Evolutionary conservation across 148 eudicot genomes (phyloP).

Genomic region (Simmondsia chinensis): DNA sequence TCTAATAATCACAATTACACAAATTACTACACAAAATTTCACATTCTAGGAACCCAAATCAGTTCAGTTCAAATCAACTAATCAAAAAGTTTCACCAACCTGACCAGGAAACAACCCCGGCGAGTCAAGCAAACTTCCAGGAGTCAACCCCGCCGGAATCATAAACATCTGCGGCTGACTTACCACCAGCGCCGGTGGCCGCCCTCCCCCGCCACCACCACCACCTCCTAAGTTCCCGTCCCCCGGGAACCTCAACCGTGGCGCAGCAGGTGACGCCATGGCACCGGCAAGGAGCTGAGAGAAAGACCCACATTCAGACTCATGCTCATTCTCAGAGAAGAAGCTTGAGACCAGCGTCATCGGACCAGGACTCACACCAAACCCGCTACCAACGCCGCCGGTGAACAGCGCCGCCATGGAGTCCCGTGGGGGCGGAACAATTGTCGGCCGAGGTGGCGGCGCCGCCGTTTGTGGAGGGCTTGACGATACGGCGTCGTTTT

Average conservation of each 20-base stretch:
- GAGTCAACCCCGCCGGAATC: constrained; percentile 65
- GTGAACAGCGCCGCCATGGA: constrained; percentile 34
- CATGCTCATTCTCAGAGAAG: constrained; percentile 64
- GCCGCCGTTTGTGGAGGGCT: constrained; percentile 12
- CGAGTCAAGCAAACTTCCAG: constrained; percentile 60
- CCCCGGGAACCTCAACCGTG: constrained; percentile 7
- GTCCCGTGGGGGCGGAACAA: constrained; percentile 42
- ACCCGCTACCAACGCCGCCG: constrained; percentile 45
- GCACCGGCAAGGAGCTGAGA: constrained; percentile 89
- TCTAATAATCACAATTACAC: neutral
- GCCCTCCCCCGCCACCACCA: constrained; percentile 43
- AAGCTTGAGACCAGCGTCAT: constrained; percentile 65
- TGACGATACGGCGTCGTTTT: constrained; percentile 12
- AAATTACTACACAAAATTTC: neutral
- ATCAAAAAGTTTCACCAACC: too few species aligned
- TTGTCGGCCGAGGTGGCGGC: constrained; percentile 28
- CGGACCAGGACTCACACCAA: constrained; percentile 72
- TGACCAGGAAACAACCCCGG: constrained; percentile 53
- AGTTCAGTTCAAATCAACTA: too few species aligned
- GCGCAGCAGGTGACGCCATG: constrained; percentile 31
- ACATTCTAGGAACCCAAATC: neutral
- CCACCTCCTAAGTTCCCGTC: constrained; percentile 6
- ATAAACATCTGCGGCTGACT: constrained; percentile 34
- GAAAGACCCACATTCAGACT: constrained; percentile 57
- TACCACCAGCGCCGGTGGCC: constrained; percentile 26